A percentile compares a stretch with the other conserved stretches of the same genome.
Evolutionary conservation across 345 rosid species (phyloP).

Genomic region (Noccaea bulbosa): DNA sequence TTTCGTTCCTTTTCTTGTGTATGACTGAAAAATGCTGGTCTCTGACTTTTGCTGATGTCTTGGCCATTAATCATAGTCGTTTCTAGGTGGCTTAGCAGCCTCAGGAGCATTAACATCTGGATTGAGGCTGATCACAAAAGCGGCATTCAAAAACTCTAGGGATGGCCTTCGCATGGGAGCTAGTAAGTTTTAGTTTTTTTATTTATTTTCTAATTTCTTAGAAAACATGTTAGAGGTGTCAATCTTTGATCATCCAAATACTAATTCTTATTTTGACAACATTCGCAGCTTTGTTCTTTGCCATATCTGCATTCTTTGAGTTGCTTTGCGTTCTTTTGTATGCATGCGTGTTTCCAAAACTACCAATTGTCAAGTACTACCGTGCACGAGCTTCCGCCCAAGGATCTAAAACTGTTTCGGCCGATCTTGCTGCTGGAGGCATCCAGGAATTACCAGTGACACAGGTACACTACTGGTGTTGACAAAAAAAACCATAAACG

Average conservation of each 20-base stretch:
- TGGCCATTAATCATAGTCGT: constrained; percentile 51
- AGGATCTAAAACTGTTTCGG: constrained; percentile 75
- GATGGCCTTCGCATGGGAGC: constrained; percentile 84
- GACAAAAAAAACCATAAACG: not conserved
- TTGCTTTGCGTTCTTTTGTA: constrained; percentile 61
- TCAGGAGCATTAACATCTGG: constrained; percentile 80
- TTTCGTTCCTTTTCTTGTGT: not conserved
- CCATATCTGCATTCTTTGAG: constrained; percentile 60
- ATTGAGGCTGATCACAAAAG: constrained; percentile 67
- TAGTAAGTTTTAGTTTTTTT: constrained; percentile 46
- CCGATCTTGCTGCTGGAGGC: constrained; percentile 86
- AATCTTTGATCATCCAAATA: not conserved
- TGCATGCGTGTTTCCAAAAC: constrained; percentile 58
- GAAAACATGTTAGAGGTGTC: not conserved
- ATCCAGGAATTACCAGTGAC: constrained; percentile 40
- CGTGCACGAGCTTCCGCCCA: constrained; percentile 69
- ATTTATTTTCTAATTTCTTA: too few species aligned
- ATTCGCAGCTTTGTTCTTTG: constrained; percentile 62
- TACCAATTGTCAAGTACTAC: constrained; percentile 69
- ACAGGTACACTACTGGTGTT: not conserved
- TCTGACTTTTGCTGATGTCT: constrained; percentile 7
- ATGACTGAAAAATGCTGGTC: not conserved
- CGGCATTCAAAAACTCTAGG: constrained; percentile 56
- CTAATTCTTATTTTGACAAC: not conserved
- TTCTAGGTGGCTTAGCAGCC: constrained; percentile 77